These are phyloP conservation scores for Euryodendron excelsum DNA, from an alignment of 148 eudicot species.

Conservation along the genomic window DNA sequence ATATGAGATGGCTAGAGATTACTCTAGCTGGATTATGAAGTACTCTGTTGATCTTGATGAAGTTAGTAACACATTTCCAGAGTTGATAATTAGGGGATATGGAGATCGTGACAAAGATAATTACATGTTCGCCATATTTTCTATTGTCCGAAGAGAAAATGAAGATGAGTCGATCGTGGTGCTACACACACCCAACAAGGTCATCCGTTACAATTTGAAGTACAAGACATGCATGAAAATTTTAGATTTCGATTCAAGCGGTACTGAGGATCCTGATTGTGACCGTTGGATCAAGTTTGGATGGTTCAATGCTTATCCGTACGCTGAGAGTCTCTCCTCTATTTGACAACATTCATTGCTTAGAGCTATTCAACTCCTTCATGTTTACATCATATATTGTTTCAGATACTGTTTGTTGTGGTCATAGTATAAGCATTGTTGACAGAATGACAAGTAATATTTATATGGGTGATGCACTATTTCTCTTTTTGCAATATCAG, in stretches of 20 bases:
- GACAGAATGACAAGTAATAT: no score
- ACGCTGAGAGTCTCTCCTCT: background rate
- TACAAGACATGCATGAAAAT: background rate
- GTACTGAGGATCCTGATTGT: background rate
- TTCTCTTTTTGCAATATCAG: no score
- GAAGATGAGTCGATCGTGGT: conserved; percentile 3
- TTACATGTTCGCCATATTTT: background rate
- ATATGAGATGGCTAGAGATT: background rate
- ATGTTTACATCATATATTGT: background rate
- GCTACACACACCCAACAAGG: background rate
- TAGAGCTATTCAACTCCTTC: background rate
- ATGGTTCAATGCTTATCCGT: background rate
- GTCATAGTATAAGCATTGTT: no score
- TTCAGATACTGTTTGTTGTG: no score
- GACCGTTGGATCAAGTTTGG: background rate
- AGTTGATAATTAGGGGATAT: background rate
- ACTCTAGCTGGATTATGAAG: conserved; percentile 6
- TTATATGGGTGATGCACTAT: no score
- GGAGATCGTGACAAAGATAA: no score
- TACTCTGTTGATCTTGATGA: background rate
- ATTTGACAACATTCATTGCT: background rate
- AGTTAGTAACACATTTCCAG: background rate
- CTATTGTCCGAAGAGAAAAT: background rate
- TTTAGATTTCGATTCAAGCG: background rate
- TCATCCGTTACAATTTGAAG: background rate